Percentiles rank a stretch among this genome's conserved stretches.
These are phyloP conservation scores for Phytophthora fragariae DNA, from an alignment of 352 stramenopile species.

Conservation along the genomic window DNA sequence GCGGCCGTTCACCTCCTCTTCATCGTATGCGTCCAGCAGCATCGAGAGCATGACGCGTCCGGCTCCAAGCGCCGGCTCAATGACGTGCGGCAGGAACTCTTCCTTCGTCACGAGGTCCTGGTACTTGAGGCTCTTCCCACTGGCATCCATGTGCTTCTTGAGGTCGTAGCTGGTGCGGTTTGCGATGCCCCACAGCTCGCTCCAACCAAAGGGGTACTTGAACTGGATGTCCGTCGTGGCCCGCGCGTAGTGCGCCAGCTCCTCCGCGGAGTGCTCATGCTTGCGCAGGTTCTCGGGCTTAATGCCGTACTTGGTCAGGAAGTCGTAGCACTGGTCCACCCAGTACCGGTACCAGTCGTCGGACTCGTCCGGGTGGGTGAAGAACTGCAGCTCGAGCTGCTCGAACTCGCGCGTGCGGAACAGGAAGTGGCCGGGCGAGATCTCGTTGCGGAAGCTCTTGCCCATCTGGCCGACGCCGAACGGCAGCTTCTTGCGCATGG, in stretches of 20 bases:
- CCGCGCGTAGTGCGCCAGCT: slow-evolving; percentile 97
- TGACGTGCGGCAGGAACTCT: slow-evolving; percentile 96
- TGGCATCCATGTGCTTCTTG: slow-evolving; percentile 94
- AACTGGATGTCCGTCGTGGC: slow-evolving; percentile 98
- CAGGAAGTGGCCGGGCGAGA: slow-evolving; percentile 97
- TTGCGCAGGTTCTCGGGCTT: slow-evolving; percentile 91
- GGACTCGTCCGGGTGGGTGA: slow-evolving; percentile 79
- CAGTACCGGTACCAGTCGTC: slow-evolving; percentile 90
- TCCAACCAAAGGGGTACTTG: slow-evolving; percentile 97
- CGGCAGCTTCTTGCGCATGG: slow-evolving; percentile 92
- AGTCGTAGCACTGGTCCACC: slow-evolving; percentile 93
- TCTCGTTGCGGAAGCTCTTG: slow-evolving; percentile 99
- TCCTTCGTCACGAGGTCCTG: slow-evolving; percentile 67
- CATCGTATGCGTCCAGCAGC: slow-evolving; percentile 95
- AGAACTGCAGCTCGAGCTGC: slow-evolving; percentile 96
- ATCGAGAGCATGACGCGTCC: slow-evolving; percentile 95
- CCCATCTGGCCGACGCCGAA: slow-evolving; percentile 98
- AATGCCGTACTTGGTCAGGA: slow-evolving; percentile 91
- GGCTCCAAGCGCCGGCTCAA: slow-evolving; percentile 92
- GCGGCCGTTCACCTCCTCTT: slow-evolving; percentile 92
- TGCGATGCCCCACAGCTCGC: slow-evolving; percentile 97
- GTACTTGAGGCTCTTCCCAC: slow-evolving; percentile 90
- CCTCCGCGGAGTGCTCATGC: slow-evolving; percentile 92
- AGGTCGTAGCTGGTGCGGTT: slow-evolving; percentile 97
- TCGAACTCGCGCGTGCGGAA: slow-evolving; percentile 98